These are phyloP conservation scores for Daldinia eschscholtzii DNA, from an alignment of 2,329 filamentous ascomycete genomes.

Conservation along the genomic window DNA sequence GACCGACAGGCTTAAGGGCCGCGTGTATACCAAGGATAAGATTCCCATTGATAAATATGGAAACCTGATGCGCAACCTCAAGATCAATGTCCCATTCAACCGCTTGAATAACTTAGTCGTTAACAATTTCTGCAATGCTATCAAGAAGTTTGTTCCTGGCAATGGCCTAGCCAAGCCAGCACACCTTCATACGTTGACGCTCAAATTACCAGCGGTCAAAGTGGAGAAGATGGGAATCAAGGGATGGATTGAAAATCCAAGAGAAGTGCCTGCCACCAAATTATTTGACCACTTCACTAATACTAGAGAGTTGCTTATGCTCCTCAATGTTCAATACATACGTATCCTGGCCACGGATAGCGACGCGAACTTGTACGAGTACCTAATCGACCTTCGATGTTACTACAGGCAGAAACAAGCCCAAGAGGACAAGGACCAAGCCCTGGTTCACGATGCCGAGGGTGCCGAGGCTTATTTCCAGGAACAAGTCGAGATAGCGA, in stretches of 20 bases:
- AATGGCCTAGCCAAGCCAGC: conserved; percentile 36
- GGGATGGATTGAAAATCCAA: conserved; percentile 4
- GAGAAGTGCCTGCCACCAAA: conserved; percentile 53
- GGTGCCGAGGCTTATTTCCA: not conserved
- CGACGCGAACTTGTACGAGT: conserved; percentile 36
- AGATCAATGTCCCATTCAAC: conserved; percentile 59
- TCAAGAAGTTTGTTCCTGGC: conserved; percentile 54
- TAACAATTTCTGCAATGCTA: conserved; percentile 53
- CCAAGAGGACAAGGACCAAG: conserved; percentile 3
- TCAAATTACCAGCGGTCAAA: conserved; percentile 57
- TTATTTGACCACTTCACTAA: conserved; percentile 49
- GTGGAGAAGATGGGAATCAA: conserved; percentile 14
- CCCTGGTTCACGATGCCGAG: not conserved
- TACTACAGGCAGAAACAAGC: conserved; percentile 36
- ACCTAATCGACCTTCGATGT: conserved; percentile 43
- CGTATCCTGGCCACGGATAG: conserved; percentile 53
- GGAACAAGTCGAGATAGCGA: conserved; percentile 9
- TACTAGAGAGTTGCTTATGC: conserved; percentile 47
- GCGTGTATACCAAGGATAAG: conserved; percentile 50
- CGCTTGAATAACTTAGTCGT: conserved; percentile 50
- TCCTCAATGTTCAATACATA: conserved; percentile 55
- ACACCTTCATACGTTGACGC: conserved; percentile 58
- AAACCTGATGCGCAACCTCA: conserved; percentile 57
- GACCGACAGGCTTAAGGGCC: conserved; percentile 31
- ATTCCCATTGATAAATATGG: conserved; percentile 56